A percentile compares a stretch with the other conserved stretches of the same genome.
Conservation (phyloP, 1,284 basidiomycete species). For the Leccinum variabile region DNA sequence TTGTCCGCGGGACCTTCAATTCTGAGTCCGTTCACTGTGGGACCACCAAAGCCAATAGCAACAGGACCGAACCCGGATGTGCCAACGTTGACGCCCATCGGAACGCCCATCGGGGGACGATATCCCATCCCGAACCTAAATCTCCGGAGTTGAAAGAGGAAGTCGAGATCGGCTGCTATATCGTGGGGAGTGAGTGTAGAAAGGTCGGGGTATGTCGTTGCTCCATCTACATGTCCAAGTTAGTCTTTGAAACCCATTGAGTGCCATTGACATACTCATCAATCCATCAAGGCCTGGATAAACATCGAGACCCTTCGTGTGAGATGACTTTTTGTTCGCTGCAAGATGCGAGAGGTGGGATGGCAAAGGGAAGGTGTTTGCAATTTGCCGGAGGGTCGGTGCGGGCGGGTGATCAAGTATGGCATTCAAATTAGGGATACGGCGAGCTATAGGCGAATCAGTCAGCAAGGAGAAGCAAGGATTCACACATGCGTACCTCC, state of each 20-base stretch:
- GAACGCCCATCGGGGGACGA: conserved; percentile 28
- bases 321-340: conserved; percentile 18
- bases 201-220: conserved; percentile 54
- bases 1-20: conserved; percentile 18
- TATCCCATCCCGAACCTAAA: conserved; percentile 34
- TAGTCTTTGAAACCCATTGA: conserved; percentile 13
- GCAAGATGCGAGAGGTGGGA: conserved; percentile 25
- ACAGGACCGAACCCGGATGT: conserved; percentile 25
- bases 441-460: conserved; percentile 41
- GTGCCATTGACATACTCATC: conserved; percentile 16
- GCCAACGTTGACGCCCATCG: conserved; percentile 24
- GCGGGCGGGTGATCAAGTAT: conserved; percentile 43
- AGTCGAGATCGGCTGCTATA: conserved; percentile 55
- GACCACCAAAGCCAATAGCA: conserved; percentile 22
- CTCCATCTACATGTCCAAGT: conserved; percentile 16
- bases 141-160: conserved; percentile 47
- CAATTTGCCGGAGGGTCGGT: conserved; percentile 51
- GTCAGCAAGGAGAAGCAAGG: neutral
- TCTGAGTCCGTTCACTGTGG: conserved; percentile 24
- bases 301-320: conserved; percentile 21
- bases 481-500: conserved; percentile 47
- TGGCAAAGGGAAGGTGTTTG: conserved; percentile 40
- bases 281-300: conserved; percentile 24
- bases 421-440: conserved; percentile 41
- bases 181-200: conserved; percentile 51